Evolutionary conservation across 352 stramenopile species (phyloP).

Genomic region (Thraustochytrium sp.): DNA sequence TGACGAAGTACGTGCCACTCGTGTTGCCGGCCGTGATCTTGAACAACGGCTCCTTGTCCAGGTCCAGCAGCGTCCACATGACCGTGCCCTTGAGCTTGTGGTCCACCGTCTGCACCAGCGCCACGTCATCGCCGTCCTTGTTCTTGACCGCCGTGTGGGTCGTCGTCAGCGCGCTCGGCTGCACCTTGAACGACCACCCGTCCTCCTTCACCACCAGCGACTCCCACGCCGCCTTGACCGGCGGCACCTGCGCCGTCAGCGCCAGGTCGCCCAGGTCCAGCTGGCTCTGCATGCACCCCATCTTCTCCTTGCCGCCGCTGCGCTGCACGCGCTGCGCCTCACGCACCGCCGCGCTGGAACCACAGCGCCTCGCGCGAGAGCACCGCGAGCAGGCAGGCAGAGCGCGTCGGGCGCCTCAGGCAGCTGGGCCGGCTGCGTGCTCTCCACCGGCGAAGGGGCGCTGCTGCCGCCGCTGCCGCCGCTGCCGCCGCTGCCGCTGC

Average conservation of each 20-base stretch:
- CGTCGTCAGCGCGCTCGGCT: not conserved
- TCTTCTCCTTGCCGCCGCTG: not conserved
- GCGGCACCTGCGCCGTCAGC: not conserved
- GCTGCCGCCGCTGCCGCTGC: too few relatives aligned
- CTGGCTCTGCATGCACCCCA: not conserved
- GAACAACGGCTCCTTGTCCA: not conserved
- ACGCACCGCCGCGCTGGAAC: not conserved
- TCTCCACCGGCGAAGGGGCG: too few relatives aligned
- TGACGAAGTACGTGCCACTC: not conserved
- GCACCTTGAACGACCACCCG: not conserved
- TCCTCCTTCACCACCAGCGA: not conserved
- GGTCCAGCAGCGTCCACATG: not conserved
- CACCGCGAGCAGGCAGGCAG: not conserved
- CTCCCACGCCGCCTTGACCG: not conserved
- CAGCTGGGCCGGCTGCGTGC: too few relatives aligned
- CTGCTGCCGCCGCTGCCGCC: too few relatives aligned
- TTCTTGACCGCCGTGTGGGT: not conserved
- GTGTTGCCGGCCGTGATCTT: not conserved
- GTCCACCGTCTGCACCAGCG: not conserved
- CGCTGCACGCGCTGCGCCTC: not conserved
- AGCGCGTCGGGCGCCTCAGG: too few relatives aligned
- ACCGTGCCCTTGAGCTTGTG: not conserved
- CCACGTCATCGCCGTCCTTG: not conserved
- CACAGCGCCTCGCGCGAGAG: not conserved
- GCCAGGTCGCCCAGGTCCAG: not conserved